phyloP scores from a whole-genome alignment of 495 filamentous ascomycete genomes.

The Penicillium dipodomyicola region DNA sequence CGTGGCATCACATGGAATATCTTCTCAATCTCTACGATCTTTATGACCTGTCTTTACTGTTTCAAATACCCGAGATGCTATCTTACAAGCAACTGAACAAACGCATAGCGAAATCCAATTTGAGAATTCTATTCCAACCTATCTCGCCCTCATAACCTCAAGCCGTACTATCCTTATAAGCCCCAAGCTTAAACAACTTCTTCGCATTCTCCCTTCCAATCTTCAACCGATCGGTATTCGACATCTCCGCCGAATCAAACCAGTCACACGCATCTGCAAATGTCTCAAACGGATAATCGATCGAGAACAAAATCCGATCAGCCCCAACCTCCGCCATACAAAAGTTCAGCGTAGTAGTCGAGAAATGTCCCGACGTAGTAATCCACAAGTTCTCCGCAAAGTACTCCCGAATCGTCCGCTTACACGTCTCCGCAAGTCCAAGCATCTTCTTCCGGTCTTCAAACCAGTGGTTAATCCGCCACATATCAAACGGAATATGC shows the following conservation, averaged over 20 bases:
- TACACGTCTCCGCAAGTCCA: conserved; percentile 43
- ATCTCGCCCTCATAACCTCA: conserved; percentile 10
- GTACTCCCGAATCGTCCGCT: conserved; percentile 54
- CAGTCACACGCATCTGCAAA: conserved; percentile 54
- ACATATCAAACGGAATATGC: conserved; percentile 62
- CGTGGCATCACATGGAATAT: not conserved
- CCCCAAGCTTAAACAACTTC: conserved; percentile 48
- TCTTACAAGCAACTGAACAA: not conserved
- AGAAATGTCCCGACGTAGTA: conserved; percentile 62
- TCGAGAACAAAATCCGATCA: conserved; percentile 48
- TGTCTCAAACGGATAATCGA: conserved; percentile 54
- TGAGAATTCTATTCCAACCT: not conserved
- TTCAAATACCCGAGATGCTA: conserved; percentile 2
- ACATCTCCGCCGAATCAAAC: conserved; percentile 52
- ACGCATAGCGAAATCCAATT: not conserved
- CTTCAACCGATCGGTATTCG: conserved; percentile 43
- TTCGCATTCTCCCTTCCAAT: conserved; percentile 56
- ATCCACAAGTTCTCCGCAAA: conserved; percentile 63
- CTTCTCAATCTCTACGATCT: not conserved
- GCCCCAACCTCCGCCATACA: conserved; percentile 45
- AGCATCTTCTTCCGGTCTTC: conserved; percentile 47
- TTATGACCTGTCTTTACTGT: not conserved
- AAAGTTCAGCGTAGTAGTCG: conserved; percentile 51
- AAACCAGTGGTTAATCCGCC: conserved; percentile 60
- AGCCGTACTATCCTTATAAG: conserved; percentile 41